A percentile compares a stretch with the other conserved stretches of the same genome.
Evolutionary conservation across 2,329 filamentous ascomycete genomes (phyloP).

Genomic region (Pezicula neosporulosa): DNA sequence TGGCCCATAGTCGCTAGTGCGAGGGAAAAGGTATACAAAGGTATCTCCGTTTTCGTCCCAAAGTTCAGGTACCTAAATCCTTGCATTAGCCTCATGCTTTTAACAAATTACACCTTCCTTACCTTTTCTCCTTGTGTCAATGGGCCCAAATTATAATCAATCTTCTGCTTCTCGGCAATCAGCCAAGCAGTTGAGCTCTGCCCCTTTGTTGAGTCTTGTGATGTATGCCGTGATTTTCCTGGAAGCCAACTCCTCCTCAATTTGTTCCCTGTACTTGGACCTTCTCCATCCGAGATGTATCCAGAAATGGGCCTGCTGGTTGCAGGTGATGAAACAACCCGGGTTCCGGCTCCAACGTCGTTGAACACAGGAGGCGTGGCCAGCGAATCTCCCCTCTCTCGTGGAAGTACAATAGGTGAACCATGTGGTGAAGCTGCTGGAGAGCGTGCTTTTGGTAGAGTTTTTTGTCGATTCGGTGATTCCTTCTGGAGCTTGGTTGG

Average conservation of each 20-base stretch:
- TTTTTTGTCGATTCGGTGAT: not conserved
- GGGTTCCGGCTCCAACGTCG: not conserved
- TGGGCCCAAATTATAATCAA: conserved; percentile 53
- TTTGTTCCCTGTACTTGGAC: conserved; percentile 1
- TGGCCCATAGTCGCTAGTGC: conserved; percentile 44
- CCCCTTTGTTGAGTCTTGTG: conserved; percentile 5
- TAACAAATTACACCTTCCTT: conserved; percentile 7
- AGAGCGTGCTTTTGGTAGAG: not conserved
- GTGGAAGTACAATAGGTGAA: not conserved
- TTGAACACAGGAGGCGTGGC: not conserved
- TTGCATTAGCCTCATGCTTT: conserved; percentile 6
- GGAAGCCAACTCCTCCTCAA: conserved; percentile 17
- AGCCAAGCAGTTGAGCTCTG: conserved; percentile 43
- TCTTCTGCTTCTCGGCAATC: conserved; percentile 45
- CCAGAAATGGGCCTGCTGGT: conserved; percentile 3
- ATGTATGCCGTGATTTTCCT: conserved; percentile 9
- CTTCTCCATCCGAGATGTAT: conserved; percentile 3
- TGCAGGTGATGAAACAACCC: conserved; percentile 5
- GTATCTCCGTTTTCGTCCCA: conserved; percentile 61
- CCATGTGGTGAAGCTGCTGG: not conserved
- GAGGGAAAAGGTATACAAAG: conserved; percentile 54
- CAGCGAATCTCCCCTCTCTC: not conserved
- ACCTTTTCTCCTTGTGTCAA: conserved; percentile 55
- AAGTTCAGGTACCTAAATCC: conserved; percentile 55
- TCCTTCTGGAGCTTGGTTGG: not conserved